Percentiles rank a stretch among this genome's conserved stretches.
phyloP scores from a whole-genome alignment of 441 rosid genomes.

The Pelargonium citronellum region DNA sequence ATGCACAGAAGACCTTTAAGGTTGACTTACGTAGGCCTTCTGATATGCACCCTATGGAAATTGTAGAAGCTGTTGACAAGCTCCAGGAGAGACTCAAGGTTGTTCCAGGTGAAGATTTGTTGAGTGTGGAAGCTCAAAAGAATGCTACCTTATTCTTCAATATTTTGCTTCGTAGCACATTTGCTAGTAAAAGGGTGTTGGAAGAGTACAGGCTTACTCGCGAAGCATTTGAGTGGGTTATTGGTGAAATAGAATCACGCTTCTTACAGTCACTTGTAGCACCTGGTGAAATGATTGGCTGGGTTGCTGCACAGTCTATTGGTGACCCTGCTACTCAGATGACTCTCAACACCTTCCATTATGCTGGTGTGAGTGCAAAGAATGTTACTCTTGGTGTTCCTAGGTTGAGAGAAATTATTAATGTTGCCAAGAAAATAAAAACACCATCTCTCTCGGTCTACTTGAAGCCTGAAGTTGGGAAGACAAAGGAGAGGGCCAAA shows the following conservation, averaged over 20 bases:
- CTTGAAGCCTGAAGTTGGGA: slow-evolving; percentile 65
- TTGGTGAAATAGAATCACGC: slow-evolving; percentile 94
- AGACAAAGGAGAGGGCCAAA: slow-evolving; percentile 91
- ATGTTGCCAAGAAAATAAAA: slow-evolving; percentile 91
- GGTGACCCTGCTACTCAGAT: slow-evolving; percentile 99
- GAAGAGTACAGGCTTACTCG: slow-evolving; percentile 94
- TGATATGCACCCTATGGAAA: slow-evolving; percentile 93
- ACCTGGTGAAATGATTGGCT: slow-evolving; percentile 98
- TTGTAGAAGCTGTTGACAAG: slow-evolving; percentile 93
- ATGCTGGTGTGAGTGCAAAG: slow-evolving; percentile 99
- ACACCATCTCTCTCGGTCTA: slow-evolving; percentile 91
- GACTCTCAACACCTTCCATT: slow-evolving; percentile 97
- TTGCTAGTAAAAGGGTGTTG: slow-evolving; percentile 96
- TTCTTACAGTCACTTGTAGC: slow-evolving; percentile 89
- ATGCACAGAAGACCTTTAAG: slow-evolving; percentile 88
- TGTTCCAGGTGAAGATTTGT: slow-evolving; percentile 85
- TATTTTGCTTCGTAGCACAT: slow-evolving; percentile 92
- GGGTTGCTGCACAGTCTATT: slow-evolving; percentile 99
- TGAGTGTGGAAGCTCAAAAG: slow-evolving; percentile 98
- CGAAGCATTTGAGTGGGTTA: slow-evolving; percentile 97
- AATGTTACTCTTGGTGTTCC: slow-evolving; percentile 99
- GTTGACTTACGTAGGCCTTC: slow-evolving; percentile 75
- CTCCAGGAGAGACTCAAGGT: slow-evolving; percentile 94
- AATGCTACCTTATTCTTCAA: slow-evolving; percentile 94
- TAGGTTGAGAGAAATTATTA: slow-evolving; percentile 90